Conservation (phyloP, 176 grass and related monocot genomes). For the Oryza punctata region DNA sequence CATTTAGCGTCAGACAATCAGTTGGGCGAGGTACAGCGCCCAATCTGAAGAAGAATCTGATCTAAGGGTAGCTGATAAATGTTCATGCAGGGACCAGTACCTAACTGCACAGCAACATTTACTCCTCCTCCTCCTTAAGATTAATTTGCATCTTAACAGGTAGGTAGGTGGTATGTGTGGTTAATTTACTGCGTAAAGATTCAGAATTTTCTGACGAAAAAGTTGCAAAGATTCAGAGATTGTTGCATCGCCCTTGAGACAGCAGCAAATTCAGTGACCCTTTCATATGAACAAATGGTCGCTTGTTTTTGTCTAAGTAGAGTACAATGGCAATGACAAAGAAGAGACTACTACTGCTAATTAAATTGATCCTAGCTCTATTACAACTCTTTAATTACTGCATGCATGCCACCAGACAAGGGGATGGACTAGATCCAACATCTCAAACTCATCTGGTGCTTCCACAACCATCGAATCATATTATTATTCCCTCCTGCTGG, state of each 20-base stretch:
- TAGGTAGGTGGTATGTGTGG: background rate
- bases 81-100: conserved; percentile 36
- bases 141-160: background rate
- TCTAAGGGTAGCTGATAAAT: conserved; percentile 16
- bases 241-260: background rate
- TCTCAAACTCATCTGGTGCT: conserved; percentile 67
- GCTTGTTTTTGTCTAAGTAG: background rate
- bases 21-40: conserved; percentile 14
- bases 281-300: conserved; percentile 50
- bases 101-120: conserved; percentile 28
- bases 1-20: conserved; percentile 19
- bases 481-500: conserved; percentile 41
- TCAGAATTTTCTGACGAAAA: background rate
- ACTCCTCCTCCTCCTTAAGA: conserved; percentile 29
- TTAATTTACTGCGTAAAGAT: background rate
- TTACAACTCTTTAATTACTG: conserved; percentile 4
- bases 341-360: conserved; percentile 19
- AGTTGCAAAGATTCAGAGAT: conserved; percentile 5
- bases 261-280: conserved; percentile 1
- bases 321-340: conserved; percentile 45
- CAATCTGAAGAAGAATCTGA: conserved; percentile 38
- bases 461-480: conserved; percentile 9
- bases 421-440: conserved; percentile 76
- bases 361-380: conserved; percentile 22
- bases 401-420: conserved; percentile 49